Evolutionary conservation across 2,329 filamentous ascomycete genomes (phyloP).

Genomic region (Trichothecium roseum): DNA sequence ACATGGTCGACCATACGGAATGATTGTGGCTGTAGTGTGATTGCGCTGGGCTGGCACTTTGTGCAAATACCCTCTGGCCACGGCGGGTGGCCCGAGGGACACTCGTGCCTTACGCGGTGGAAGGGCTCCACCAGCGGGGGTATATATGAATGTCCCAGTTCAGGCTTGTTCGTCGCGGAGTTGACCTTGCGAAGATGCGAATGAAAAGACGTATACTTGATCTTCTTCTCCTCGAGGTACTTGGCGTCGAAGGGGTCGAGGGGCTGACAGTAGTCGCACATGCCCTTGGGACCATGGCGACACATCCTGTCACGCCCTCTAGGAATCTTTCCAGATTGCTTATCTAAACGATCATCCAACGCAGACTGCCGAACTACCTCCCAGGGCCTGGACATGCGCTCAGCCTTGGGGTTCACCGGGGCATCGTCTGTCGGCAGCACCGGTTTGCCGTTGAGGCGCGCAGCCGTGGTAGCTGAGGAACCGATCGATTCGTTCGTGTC

Average conservation of each 20-base stretch:
- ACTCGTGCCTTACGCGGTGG: slow-evolving; percentile 79
- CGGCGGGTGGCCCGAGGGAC: slow-evolving; percentile 82
- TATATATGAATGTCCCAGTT: slow-evolving; percentile 89
- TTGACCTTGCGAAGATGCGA: slow-evolving; percentile 92
- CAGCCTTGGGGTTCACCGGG: slow-evolving; percentile 61
- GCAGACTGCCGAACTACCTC: slow-evolving; percentile 81
- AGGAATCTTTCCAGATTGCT: slow-evolving; percentile 78
- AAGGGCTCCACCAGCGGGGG: slow-evolving; percentile 88
- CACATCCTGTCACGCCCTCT: slow-evolving; percentile 82
- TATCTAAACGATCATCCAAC: slow-evolving; percentile 80
- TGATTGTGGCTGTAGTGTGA: slow-evolving; percentile 84
- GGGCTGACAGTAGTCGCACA: slow-evolving; percentile 99
- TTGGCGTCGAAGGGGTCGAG: slow-evolving; percentile 85
- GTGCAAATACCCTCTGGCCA: slow-evolving; percentile 97
- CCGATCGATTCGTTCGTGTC: slow-evolving; percentile 28
- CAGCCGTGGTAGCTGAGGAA: slow-evolving; percentile 36
- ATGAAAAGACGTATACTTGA: slow-evolving; percentile 97
- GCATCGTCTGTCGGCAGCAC: slow-evolving; percentile 59
- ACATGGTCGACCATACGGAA: slow-evolving; percentile 98
- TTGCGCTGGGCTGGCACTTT: slow-evolving; percentile 95
- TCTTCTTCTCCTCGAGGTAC: slow-evolving; percentile 90
- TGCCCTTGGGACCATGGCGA: slow-evolving; percentile 88
- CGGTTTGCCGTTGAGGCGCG: slow-evolving; percentile 69
- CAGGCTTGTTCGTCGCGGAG: slow-evolving; percentile 89
- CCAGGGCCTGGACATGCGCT: slow-evolving; percentile 46